phyloP scores from a whole-genome alignment of 306 rosid genomes.

The Quercus ilex region DNA sequence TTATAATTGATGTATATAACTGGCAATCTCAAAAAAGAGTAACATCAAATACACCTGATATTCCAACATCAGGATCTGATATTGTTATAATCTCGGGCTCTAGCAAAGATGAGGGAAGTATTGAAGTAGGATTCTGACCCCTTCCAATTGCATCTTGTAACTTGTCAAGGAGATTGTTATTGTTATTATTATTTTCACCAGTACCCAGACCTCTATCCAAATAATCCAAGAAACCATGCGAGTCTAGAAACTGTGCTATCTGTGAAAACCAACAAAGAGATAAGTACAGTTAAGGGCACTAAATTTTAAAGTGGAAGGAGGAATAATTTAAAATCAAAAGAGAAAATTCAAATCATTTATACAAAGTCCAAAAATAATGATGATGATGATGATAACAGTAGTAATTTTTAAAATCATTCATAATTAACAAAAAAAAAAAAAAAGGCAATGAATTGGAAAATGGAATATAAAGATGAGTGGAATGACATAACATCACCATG shows the following conservation, averaged over 20 bases:
- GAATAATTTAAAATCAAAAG: constrained; percentile 17
- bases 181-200: constrained; percentile 71
- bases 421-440: neutral
- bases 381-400: neutral
- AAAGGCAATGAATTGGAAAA: constrained; percentile 4
- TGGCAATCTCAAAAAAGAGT: neutral
- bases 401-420: neutral
- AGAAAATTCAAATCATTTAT: neutral
- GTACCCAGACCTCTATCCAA: constrained; percentile 82
- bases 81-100: constrained; percentile 94
- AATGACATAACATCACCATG: constrained; percentile 60
- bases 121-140: constrained; percentile 92
- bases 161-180: constrained; percentile 83
- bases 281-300: constrained; percentile 15
- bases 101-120: constrained; percentile 56
- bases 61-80: constrained; percentile 69
- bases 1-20: constrained; percentile 5
- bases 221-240: constrained; percentile 93
- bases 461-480: constrained; percentile 22
- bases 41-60: constrained; percentile 58
- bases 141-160: constrained; percentile 97
- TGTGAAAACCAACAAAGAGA: constrained; percentile 36
- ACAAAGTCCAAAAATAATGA: neutral
- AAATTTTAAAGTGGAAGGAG: constrained; percentile 3
- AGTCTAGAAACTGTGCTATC: constrained; percentile 84